Evolutionary conservation across 306 rosid species (phyloP), one percentile per base, ranked within the genome.

Genomic region (Crataegus laevigata): DNA sequence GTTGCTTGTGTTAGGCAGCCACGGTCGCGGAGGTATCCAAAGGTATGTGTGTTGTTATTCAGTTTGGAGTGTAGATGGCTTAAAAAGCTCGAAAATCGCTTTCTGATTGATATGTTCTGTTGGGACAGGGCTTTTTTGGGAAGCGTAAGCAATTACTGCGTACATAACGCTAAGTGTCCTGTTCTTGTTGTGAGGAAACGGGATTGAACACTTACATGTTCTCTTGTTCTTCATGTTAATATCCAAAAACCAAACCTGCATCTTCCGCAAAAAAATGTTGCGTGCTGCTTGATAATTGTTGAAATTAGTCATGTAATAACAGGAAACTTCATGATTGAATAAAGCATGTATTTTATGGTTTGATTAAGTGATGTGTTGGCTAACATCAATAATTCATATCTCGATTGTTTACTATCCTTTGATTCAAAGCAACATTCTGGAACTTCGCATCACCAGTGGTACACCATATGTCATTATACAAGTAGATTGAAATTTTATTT

Each of bases 1-100:
- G 65, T 74, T 85, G 57, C 84, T 85, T 55, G 77, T 85, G 22
- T 63, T 85, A 51, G 89, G 87, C 77, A 80, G 81, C 82, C 87
- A 75, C 76, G 38, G 89, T 42, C 80, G 78, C 3, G 87, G 87
- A 72, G 26, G 54, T 22, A 30, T 86, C 14, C 21, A 50, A 38
- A 83, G 85, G 87, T 77, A 58, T 7, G 24, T 69, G 21, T 8
- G 26, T 8, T 19, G 8, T 4, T 8, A 57, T 52, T 52, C 11
- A 52, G 4, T 57, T 55, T 55, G 25, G 66, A 52, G n/a, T 29
- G 77, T 9, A 2, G 43, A 40, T 40, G 43, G 43, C 43, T 40
- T 40, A 40, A 40, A 40, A 40, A 0, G 43, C 9, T 12, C 12
- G 12, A 40, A 40, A 40, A 9, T 9, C 3, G 43, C 18, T 4